phyloP scores from a whole-genome alignment of 148 eudicot genomes.

The Camellia lanceoleosa region DNA sequence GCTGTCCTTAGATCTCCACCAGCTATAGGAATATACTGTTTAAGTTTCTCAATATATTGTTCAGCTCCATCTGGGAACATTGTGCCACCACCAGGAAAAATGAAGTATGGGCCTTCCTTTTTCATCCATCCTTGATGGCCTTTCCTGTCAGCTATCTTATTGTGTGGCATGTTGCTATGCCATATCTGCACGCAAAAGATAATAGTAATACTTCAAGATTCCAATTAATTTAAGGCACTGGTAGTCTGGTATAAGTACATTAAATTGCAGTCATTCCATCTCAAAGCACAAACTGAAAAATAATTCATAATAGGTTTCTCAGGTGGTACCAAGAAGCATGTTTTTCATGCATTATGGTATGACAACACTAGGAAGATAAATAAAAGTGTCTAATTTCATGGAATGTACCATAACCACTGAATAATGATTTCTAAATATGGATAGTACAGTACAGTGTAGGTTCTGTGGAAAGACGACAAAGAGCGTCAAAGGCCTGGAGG shows the following conservation, averaged over 20 bases:
- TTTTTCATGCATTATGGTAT: neutral
- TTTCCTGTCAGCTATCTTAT: slow-evolving; percentile 95
- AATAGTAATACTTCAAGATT: neutral
- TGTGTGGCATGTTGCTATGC: slow-evolving; percentile 93
- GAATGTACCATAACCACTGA: neutral
- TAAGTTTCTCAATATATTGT: slow-evolving; percentile 90
- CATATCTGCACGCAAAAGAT: slow-evolving; percentile 57
- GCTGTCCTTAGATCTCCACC: slow-evolving; percentile 92
- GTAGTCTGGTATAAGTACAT: no score
- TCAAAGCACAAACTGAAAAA: neutral
- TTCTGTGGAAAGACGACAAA: neutral
- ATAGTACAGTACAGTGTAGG: neutral
- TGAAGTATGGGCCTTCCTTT: slow-evolving; percentile 76
- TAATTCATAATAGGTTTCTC: no score
- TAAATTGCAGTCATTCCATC: neutral
- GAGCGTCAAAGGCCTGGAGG: no score
- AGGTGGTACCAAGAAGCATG: neutral
- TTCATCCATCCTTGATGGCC: slow-evolving; percentile 99
- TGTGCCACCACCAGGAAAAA: slow-evolving; percentile 98
- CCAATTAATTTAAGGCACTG: neutral
- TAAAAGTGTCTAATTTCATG: neutral
- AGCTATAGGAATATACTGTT: slow-evolving; percentile 82
- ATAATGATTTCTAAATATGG: neutral
- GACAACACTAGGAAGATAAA: neutral
- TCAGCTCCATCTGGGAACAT: slow-evolving; percentile 96